These are phyloP conservation scores for Myriosclerotinia scirpicola DNA, from an alignment of 2,329 filamentous ascomycete species.

Conservation along the genomic window DNA sequence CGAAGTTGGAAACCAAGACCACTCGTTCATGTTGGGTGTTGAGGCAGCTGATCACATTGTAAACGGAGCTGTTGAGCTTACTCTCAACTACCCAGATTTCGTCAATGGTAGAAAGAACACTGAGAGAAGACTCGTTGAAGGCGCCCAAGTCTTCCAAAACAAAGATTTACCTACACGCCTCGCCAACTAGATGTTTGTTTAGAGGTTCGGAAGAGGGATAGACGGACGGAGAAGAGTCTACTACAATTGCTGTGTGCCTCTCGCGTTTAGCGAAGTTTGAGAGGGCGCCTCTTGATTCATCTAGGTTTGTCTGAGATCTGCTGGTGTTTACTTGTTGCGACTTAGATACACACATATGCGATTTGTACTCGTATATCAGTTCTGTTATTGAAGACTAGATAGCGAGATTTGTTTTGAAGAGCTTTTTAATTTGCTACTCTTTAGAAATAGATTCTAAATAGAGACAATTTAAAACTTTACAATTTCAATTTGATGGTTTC, in stretches of 20 bases:
- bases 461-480: background rate
- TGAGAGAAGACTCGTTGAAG: slow-evolving; percentile 43
- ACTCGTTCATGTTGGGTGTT: slow-evolving; percentile 76
- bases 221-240: background rate
- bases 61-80: slow-evolving; percentile 70
- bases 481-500: background rate
- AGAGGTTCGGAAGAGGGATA: background rate
- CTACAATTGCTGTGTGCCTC: background rate
- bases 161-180: slow-evolving; percentile 32
- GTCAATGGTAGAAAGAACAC: slow-evolving; percentile 56
- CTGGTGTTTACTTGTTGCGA: slow-evolving; percentile 19
- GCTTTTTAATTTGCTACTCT: slow-evolving; percentile 11
- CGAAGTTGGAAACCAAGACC: slow-evolving; percentile 75
- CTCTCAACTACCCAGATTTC: slow-evolving; percentile 77
- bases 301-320: slow-evolving; percentile 15
- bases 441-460: slow-evolving; percentile 9
- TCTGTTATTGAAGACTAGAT: slow-evolving; percentile 11
- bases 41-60: slow-evolving; percentile 73
- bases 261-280: background rate
- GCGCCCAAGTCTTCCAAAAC: slow-evolving; percentile 39
- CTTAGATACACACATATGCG: slow-evolving; percentile 23
- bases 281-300: background rate
- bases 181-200: slow-evolving; percentile 5
- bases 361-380: slow-evolving; percentile 6
- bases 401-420: slow-evolving; percentile 23